Evolutionary conservation across 176 grass and related monocot species (phyloP).

Genomic region (Phragmites australis): DNA sequence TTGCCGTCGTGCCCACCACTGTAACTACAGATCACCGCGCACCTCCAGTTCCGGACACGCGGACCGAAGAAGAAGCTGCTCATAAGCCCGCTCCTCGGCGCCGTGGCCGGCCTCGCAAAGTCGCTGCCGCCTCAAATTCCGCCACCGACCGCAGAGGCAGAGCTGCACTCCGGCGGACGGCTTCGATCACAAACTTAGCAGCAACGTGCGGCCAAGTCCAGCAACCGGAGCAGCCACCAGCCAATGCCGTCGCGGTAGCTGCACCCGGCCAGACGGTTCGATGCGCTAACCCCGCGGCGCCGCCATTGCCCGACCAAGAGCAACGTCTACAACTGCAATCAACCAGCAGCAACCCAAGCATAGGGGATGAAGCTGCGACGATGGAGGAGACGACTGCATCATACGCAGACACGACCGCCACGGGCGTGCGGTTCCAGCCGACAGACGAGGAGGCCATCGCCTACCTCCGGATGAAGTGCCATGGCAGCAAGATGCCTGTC

Average conservation of each 20-base stretch:
- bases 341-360: neutral
- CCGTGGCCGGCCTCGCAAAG: constrained; percentile 21
- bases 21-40: too few relatives aligned
- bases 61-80: neutral
- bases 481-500: neutral
- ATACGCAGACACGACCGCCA: neutral
- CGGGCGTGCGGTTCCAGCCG: constrained; percentile 30
- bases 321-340: too few relatives aligned
- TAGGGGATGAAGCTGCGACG: neutral
- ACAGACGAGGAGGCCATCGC: constrained; percentile 8
- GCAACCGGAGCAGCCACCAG: neutral
- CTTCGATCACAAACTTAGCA: neutral
- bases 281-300: neutral
- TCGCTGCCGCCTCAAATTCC: neutral
- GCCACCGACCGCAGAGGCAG: neutral
- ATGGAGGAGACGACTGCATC: neutral
- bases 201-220: neutral
- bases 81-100: neutral
- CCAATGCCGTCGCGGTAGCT: neutral
- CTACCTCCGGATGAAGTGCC: constrained; percentile 30
- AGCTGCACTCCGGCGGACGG: neutral
- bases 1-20: neutral
- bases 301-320: neutral
- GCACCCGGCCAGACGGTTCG: neutral
- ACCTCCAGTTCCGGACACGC: neutral